Evolutionary conservation across 805 yeast genomes (phyloP).

Genomic region (Ascoidea asiatica): DNA sequence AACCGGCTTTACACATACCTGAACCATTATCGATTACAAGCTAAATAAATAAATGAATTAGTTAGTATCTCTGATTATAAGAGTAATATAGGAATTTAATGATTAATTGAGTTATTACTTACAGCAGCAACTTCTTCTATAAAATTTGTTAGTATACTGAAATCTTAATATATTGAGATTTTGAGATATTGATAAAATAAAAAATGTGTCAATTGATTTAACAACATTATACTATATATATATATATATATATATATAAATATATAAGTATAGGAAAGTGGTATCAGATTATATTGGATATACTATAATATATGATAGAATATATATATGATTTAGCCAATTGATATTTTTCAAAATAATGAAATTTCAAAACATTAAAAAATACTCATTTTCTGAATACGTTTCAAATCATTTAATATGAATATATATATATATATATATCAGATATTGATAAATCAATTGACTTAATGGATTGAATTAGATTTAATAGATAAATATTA

Average conservation of each 20-base stretch:
- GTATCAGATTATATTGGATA: no score
- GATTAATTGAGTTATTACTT: neutral
- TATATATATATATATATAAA: neutral
- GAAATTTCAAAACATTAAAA: no score
- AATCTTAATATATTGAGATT: neutral
- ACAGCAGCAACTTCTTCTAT: constrained; percentile 8
- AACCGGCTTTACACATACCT: constrained; percentile 99
- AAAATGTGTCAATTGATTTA: constrained; percentile 1
- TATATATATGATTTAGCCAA: no score
- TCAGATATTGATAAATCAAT: no score
- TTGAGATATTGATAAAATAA: neutral
- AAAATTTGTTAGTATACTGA: neutral
- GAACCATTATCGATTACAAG: constrained; percentile 97
- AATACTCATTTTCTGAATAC: no score
- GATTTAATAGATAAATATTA: neutral
- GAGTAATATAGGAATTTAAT: neutral
- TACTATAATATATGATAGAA: no score
- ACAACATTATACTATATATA: neutral
- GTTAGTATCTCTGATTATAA: neutral
- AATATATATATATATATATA: no score
- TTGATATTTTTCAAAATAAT: no score
- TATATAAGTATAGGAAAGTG: neutral
- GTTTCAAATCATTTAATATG: no score
- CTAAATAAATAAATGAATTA: constrained; percentile 1
- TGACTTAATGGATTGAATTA: no score